These are phyloP conservation scores for Xylaria sp. DNA, from an alignment of 2,329 filamentous ascomycete species.

Conservation along the genomic window DNA sequence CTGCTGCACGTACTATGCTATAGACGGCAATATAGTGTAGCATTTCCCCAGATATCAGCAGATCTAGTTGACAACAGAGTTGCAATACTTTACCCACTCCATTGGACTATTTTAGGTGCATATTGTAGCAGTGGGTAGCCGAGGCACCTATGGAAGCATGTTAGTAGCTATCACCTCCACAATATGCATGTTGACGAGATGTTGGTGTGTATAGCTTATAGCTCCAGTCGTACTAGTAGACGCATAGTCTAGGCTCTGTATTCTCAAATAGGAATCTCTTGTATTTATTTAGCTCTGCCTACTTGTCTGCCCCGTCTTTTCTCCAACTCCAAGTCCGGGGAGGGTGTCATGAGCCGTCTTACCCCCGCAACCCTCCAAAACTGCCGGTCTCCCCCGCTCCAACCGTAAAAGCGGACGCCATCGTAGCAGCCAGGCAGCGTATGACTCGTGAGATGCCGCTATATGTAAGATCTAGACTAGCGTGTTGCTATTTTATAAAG, in stretches of 20 bases:
- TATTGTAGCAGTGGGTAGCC: not conserved
- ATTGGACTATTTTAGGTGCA: constrained; percentile 17
- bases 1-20: constrained; percentile 9
- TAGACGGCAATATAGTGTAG: constrained; percentile 10
- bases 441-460: constrained; percentile 19
- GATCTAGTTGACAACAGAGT: constrained; percentile 6
- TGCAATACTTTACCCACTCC: not conserved
- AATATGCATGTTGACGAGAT: constrained; percentile 19
- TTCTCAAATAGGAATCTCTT: not conserved
- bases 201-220: not conserved
- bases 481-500: not conserved
- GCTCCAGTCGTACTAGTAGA: not conserved
- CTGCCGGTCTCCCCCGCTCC: constrained; percentile 5
- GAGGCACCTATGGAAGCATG: not conserved
- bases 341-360: constrained; percentile 21
- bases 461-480: not conserved
- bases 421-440: not conserved
- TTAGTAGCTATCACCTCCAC: constrained; percentile 25
- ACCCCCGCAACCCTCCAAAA: constrained; percentile 27
- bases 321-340: constrained; percentile 27
- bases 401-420: not conserved
- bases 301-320: constrained; percentile 27
- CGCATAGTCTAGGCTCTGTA: not conserved
- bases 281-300: constrained; percentile 1
- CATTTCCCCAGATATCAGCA: constrained; percentile 32